Base-by-base conservation (phyloP, 2,329 filamentous ascomycete genomes). In the Colletotrichum liriopes region DNA sequence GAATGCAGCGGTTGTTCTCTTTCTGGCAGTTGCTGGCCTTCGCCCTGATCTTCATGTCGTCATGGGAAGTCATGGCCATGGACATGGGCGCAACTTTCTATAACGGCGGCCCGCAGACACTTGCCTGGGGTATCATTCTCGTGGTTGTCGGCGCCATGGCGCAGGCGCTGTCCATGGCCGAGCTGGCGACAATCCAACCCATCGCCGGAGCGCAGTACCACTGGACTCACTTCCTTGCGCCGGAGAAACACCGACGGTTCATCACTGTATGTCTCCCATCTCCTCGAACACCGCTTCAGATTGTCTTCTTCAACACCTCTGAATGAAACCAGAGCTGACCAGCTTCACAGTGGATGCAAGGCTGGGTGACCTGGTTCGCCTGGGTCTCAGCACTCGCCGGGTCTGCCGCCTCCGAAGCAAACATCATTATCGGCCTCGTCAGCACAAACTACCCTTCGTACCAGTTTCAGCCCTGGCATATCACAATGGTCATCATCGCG, bases 141-240 rank as follows among this genome's bases (percentile, higher is more conserved):
- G 69, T 72, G 7, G 69, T 72, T 37, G 58, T 72, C 26, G 69
- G 69, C 18, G 69, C 69, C 2, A 72, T 72, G 69, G 59, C 69
- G 3, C 65, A 72, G 65, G 69, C 69, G 5, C 37, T 72, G 2
- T 72, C 69, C 49, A 76, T 76, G 75, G 75, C 75, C 1, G 75
- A 76, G 49, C 74, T 76, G n/a, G 69, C 75, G 11, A 72, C 74
- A 43, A 76, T 76, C n/a, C 73, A 73, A 1, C 75, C 75, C 16
- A 76, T 76, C 47, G 75, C 75, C 18, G 75, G 75, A 11, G 74
- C 75, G 3, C 75, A 76, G 56, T 76, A 76, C 37, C 74, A 76
- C 62, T 76, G 74, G 75, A 72, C 69, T 37, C 59, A 72, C 54
- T 69, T 72, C 16, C 65, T 72, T 8, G 69, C 69, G 26, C 69